Base-by-base conservation (phyloP, 805 yeast species). In the Yamadazyma sp. region DNA sequence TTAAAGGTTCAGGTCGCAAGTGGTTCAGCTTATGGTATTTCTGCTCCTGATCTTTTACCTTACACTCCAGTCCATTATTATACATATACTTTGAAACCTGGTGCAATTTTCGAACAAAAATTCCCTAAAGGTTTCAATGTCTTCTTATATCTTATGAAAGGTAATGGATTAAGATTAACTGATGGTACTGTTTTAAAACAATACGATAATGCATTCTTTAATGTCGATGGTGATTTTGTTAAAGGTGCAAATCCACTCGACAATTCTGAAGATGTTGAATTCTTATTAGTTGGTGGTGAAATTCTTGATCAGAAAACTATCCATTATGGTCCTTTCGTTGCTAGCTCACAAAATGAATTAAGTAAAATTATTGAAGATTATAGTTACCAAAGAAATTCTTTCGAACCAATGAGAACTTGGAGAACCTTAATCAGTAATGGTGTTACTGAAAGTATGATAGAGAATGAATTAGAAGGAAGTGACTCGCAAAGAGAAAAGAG, bases 271-370 rank as follows among this genome's bases (percentile, higher is more conserved):
- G 66, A 62, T 22, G 62, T 86, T 2, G 78, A 81, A 46, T 80
- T 86, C 51, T 80, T 82, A 4, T 44, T 86, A n/a, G 66, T 86
- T 43, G 93, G 87, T 21, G 95, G 95, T 38, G 60, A 83, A 54
- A 73, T 75, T 14, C 63, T 86, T 38, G 74, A 85, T 47, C 95
- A 87, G 63, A 75, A 78, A 12, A 70, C 83, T 36, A 83, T 86
- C 21, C 96, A 88, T 54, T 82, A 87, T 54, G 96, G 96, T 12
- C 96, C 96, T 10, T 89, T 88, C 53, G 96, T 88, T 13, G 91
- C 85, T 42, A 75, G 84, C 6, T 62, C 82, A 15, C 69, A 70
- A 36, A 82, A 78, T 34, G 76, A 75, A 43, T 80, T 88, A 40
- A 70, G 77, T 45, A 60, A 82, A 48, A 93, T 86, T 0, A 80